Percentiles rank a stretch among this genome's conserved stretches.
Evolutionary conservation across 768 basidiomycete species (phyloP).

Genomic region (Suillus cothurnatus): DNA sequence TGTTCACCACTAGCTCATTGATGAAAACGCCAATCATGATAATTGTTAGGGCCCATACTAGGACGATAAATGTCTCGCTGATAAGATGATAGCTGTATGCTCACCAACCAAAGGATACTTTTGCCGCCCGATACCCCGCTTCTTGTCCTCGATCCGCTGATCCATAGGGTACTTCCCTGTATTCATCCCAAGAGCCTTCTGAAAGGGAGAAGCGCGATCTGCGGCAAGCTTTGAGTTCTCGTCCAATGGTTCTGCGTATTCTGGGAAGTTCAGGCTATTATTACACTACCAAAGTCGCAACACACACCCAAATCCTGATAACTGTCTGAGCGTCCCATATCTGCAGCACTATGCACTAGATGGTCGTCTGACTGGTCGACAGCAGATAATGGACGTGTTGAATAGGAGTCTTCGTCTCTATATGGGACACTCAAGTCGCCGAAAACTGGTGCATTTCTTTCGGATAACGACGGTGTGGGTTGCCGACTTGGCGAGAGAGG

Average conservation of each 20-base stretch:
- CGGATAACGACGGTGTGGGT: slow-evolving; percentile 19
- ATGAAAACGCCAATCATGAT: slow-evolving; percentile 78
- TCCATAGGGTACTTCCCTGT: slow-evolving; percentile 61
- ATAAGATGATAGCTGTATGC: slow-evolving; percentile 20
- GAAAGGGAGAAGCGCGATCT: slow-evolving; percentile 46
- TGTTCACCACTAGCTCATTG: slow-evolving; percentile 82
- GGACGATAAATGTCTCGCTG: slow-evolving; percentile 1
- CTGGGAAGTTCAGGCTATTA: slow-evolving; percentile 35
- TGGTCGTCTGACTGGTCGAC: slow-evolving; percentile 30
- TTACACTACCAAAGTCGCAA: neutral
- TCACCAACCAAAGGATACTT: slow-evolving; percentile 75
- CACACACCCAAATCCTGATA: slow-evolving; percentile 59
- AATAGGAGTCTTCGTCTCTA: slow-evolving; percentile 23
- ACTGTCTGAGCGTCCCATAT: slow-evolving; percentile 37
- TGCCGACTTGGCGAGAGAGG: slow-evolving; percentile 19
- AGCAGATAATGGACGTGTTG: slow-evolving; percentile 17
- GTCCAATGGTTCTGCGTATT: slow-evolving; percentile 61
- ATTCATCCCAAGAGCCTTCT: slow-evolving; percentile 39
- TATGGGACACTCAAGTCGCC: slow-evolving; percentile 20
- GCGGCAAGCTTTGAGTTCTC: slow-evolving; percentile 25
- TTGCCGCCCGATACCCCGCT: slow-evolving; percentile 82
- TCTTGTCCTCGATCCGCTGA: slow-evolving; percentile 88
- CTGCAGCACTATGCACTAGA: slow-evolving; percentile 51
- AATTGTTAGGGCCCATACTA: slow-evolving; percentile 65
- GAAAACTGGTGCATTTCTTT: slow-evolving; percentile 10